These are phyloP conservation scores for Malus hybrid DNA, from an alignment of 331 rosid species.

Conservation along the genomic window DNA sequence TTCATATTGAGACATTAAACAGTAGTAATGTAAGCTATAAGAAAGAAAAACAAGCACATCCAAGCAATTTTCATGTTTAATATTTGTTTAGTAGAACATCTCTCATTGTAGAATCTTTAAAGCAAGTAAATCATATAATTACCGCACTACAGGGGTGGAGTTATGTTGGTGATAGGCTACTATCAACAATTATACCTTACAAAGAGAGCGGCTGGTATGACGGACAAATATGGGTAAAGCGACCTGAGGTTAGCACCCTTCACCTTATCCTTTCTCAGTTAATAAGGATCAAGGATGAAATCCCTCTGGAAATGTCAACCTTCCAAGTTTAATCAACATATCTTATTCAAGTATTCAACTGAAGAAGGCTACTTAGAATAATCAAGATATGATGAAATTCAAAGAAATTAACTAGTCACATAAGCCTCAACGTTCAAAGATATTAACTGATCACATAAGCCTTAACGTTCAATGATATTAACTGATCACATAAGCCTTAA, in stretches of 20 bases:
- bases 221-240: conserved; percentile 98
- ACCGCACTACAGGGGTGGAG: conserved; percentile 85
- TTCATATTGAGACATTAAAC: no score
- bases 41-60: background rate
- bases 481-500: background rate
- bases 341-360: no score
- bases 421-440: no score
- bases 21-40: background rate
- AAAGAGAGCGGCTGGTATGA: conserved; percentile 80
- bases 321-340: no score
- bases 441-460: background rate
- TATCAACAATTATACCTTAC: conserved; percentile 51
- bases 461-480: no score
- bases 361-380: no score
- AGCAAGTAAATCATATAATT: conserved; percentile 6
- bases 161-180: conserved; percentile 94
- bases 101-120: background rate
- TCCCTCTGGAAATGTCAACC: no score
- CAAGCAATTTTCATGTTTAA: background rate
- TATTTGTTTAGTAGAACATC: background rate
- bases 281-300: background rate
- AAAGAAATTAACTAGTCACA: background rate
- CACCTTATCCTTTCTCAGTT: background rate
- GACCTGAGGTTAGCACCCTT: conserved; percentile 73
- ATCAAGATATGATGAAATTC: background rate